These are phyloP conservation scores for Chaetomium sp. DNA, from an alignment of 2,329 filamentous ascomycete genomes.

Conservation along the genomic window DNA sequence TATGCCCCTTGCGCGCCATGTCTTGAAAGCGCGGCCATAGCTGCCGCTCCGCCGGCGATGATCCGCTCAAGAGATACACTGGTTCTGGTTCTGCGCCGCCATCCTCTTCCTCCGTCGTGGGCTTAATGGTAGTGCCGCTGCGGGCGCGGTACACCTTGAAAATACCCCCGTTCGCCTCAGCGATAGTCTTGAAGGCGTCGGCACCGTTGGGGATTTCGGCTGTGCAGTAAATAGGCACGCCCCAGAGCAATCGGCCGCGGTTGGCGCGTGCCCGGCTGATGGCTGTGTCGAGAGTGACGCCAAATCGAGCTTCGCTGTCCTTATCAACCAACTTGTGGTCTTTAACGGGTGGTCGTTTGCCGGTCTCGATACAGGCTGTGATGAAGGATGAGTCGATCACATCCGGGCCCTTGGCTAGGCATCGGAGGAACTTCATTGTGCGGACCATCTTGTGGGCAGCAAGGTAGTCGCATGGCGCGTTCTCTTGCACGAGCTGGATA, in stretches of 20 bases:
- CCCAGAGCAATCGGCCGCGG: constrained; percentile 65
- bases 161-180: constrained; percentile 79
- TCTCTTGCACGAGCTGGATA: constrained; percentile 71
- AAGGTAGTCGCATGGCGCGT: constrained; percentile 72
- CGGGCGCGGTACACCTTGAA: constrained; percentile 73
- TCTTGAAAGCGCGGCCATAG: constrained; percentile 76
- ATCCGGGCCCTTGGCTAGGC: constrained; percentile 71
- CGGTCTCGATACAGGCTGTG: constrained; percentile 64
- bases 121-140: constrained; percentile 59
- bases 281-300: constrained; percentile 62
- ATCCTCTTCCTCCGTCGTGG: constrained; percentile 56
- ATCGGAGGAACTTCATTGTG: constrained; percentile 88
- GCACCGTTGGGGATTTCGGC: constrained; percentile 71
- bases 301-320: constrained; percentile 64
- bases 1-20: constrained; percentile 70
- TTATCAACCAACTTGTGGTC: constrained; percentile 65
- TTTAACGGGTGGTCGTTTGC: constrained; percentile 56
- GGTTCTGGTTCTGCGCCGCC: constrained; percentile 58
- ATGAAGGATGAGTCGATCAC: constrained; percentile 76
- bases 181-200: constrained; percentile 79
- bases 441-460: constrained; percentile 81
- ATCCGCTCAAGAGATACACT: constrained; percentile 75
- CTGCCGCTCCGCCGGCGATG: constrained; percentile 57
- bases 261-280: constrained; percentile 68
- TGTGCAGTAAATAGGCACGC: constrained; percentile 78